These are phyloP conservation scores for Acanthamoeba pearcei DNA, from an alignment of 208 protist species.

Conservation along the genomic window DNA sequence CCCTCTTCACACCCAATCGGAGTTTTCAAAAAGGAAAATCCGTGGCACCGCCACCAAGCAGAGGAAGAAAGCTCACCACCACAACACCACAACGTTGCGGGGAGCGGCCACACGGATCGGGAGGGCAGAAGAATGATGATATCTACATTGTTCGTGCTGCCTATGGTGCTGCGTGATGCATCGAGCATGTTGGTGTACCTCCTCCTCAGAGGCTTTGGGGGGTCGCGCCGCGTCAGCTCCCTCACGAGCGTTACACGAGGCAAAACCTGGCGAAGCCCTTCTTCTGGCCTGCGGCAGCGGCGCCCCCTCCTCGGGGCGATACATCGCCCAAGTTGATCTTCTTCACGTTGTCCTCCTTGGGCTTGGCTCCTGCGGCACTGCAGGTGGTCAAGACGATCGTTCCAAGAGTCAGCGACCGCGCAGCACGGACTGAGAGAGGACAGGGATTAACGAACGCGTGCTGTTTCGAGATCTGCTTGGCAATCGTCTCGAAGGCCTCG, in stretches of 20 bases:
- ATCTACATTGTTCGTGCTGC: background rate
- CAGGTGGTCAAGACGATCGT: background rate
- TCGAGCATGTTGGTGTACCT: no score
- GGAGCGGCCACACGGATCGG: no score
- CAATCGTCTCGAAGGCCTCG: conserved; percentile 36
- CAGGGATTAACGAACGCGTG: background rate
- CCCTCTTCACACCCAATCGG: background rate
- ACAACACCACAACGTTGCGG: no score
- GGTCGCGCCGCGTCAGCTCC: no score
- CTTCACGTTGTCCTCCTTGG: conserved; percentile 22
- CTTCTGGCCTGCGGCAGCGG: background rate
- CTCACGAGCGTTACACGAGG: background rate
- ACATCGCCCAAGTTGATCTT: conserved; percentile 18
- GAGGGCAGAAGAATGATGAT: background rate
- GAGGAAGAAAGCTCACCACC: no score
- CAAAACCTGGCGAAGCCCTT: conserved; percentile 37
- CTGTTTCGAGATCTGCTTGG: conserved; percentile 19
- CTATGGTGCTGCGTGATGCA: no score
- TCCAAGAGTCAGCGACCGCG: no score
- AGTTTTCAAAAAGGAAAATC: background rate
- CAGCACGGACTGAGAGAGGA: background rate
- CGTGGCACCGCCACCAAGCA: no score
- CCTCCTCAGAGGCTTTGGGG: no score
- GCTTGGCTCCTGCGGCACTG: background rate
- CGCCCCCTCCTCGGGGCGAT: background rate